Evolutionary conservation across 2,329 filamentous ascomycete species (phyloP), one percentile per base, ranked within the genome.

Genomic region (Sporothrix inflata): DNA sequence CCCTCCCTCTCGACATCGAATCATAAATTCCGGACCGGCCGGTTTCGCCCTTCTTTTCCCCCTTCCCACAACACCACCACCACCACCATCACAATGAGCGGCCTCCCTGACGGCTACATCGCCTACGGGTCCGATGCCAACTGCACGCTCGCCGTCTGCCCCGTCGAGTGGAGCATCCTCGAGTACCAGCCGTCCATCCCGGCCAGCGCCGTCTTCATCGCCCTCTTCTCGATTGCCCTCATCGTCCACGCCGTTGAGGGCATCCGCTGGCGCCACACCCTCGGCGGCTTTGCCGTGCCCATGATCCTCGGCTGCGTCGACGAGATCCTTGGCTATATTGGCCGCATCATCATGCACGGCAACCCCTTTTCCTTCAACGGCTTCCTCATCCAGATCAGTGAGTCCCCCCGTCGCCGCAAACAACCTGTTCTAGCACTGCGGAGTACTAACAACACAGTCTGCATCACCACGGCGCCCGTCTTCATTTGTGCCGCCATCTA

Each of bases 341-440:
- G 89, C 2, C 84, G 90, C 12, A 82, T 91, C 69, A 77, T 89
- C 76, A 81, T 90, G 73, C 84, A 85, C 74, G 74, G 84, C 60
- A 87, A 91, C 76, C 88, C 89, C 0, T 92, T 89, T 77, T 82
- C 78, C 65, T 86, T 90, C 77, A 77, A 78, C 14, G 88, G 85
- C 8, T 92, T 92, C 78, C 84, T 91, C 78, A 84, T 91, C n/a
- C 88, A 92, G 77, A 90, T 91, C 74, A 82, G 86, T 87, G 77
- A 65, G 83, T n/a, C n/a, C n/a, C n/a, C n/a, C n/a, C n/a, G n/a
- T n/a, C n/a, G n/a, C n/a, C n/a, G n/a, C n/a, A n/a, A n/a, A n/a
- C n/a, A n/a, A n/a, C n/a, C n/a, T n/a, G n/a, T n/a, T n/a, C n/a
- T n/a, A n/a, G n/a, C n/a, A n/a, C n/a, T n/a, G 6, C 47, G n/a